Evolutionary conservation across 805 yeast species (phyloP), one percentile per base, ranked within the genome.

Genomic region (Kodamaea kaohsiungensis): DNA sequence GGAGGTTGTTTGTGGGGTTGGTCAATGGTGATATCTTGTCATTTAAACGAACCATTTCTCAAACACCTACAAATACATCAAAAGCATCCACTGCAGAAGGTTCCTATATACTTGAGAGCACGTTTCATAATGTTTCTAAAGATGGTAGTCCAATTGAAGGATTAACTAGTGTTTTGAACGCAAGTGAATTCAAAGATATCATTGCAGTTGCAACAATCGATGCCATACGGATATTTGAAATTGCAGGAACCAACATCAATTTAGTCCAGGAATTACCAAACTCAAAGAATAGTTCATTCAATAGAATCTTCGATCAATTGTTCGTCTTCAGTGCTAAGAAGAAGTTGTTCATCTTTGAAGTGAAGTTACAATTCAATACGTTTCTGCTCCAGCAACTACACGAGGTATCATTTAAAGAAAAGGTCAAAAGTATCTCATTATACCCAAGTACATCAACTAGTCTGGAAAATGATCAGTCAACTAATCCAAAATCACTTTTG

Each of bases 11-110:
- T 47, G 61, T 70, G 4, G 80, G 79, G 3, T 63, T 69, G 22
- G 46, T 61, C 50, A 71, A 71, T 59, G 79, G 79, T 6, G 77
- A 72, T 57, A 57, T 75, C 25, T 47, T 63, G 10, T 60, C 71
- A 35, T 66, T 65, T 54, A 56, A 62, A 38, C 59, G 58, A 9
- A 62, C 58, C 43, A 43, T n/a, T 6, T 13, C 35, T 9, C 16
- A n/a, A n/a, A n/a, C 53, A 27, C 40, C 19, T 13, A n/a, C 51
- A 18, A 22, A 13, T 12, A 12, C 35, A 48, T 12, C 38, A 2
- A 18, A 17, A 27, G n/a, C 51, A 39, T 5, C 60, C 1, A 52
- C 57, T 19, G 43, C 50, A 15, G 62, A 60, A 27, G 52, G 25
- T 17, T 17, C 45, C 46, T 59, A 66, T n/a, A 37, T 51, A 1